Conservation (phyloP, 192 early-diverging fungal genomes). For the Backusella westeae region DNA sequence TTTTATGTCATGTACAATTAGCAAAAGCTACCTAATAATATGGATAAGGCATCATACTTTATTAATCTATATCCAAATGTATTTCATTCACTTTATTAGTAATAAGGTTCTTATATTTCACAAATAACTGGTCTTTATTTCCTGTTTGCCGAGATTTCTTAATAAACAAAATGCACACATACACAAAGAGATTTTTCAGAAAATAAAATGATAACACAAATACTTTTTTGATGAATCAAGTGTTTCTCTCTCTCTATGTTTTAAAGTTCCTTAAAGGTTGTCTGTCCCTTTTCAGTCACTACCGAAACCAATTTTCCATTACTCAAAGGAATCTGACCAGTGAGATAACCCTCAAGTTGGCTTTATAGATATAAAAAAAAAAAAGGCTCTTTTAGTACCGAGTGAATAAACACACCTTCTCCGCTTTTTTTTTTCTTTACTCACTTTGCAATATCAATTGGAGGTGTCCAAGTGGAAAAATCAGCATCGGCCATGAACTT, state of each 20-base stretch:
- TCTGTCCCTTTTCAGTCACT: slow-evolving; percentile 55
- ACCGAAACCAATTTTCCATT: slow-evolving; percentile 66
- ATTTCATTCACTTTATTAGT: too few relatives aligned
- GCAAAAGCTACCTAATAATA: too few relatives aligned
- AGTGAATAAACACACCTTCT: background rate
- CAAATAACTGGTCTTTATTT: background rate
- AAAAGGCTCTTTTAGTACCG: background rate
- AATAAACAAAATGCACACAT: background rate
- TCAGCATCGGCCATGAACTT: slow-evolving; percentile 84
- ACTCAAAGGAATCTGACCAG: slow-evolving; percentile 37
- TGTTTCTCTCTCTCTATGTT: background rate
- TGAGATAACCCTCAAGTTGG: slow-evolving; percentile 58
- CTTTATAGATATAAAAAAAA: slow-evolving; percentile 1
- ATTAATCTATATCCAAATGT: too few relatives aligned
- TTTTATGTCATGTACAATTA: too few relatives aligned
- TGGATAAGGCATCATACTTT: too few relatives aligned
- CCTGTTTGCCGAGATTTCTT: background rate
- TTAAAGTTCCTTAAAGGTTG: slow-evolving; percentile 52
- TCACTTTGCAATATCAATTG: slow-evolving; percentile 66
- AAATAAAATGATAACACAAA: background rate
- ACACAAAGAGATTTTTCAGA: background rate
- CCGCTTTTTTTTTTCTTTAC: background rate
- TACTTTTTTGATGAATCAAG: background rate
- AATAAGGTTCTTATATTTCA: too few relatives aligned
- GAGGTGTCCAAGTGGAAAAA: slow-evolving; percentile 81